Percentiles rank a stretch among this genome's conserved stretches.
Evolutionary conservation across 1,139 yeast species (phyloP).

Genomic region (Kurtzmaniella quercitrusa): DNA sequence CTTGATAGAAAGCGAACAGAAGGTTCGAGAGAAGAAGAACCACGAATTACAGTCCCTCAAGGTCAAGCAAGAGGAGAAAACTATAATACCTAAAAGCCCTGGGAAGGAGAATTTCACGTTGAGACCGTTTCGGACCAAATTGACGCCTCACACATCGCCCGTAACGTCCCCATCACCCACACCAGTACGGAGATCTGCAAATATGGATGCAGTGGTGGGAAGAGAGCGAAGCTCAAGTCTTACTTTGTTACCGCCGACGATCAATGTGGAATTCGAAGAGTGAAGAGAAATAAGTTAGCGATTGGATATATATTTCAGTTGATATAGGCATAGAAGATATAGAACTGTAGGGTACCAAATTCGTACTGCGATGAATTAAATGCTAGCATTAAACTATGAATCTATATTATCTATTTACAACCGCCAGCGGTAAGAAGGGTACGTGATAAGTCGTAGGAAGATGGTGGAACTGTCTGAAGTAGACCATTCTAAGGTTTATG

Average conservation of each 20-base stretch:
- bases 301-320: too few relatives aligned
- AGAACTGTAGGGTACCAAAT: too few relatives aligned
- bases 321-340: too few relatives aligned
- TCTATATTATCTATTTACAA: neutral
- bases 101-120: constrained; percentile 31
- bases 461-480: too few relatives aligned
- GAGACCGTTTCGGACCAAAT: constrained; percentile 40
- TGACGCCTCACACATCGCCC: constrained; percentile 42
- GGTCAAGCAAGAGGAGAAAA: constrained; percentile 3
- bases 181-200: constrained; percentile 13
- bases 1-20: constrained; percentile 29
- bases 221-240: constrained; percentile 20
- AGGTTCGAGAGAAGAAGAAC: constrained; percentile 25
- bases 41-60: constrained; percentile 24
- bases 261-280: constrained; percentile 29
- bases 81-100: constrained; percentile 16
- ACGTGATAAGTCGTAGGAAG: too few relatives aligned
- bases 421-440: neutral
- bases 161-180: constrained; percentile 31
- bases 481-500: too few relatives aligned
- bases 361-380: too few relatives aligned
- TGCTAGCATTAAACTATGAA: neutral
- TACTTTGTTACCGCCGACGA: constrained; percentile 23
- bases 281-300: neutral
- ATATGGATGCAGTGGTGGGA: constrained; percentile 6